Conservation (phyloP, 106 monocot genomes). For the Posidonia australis region DNA sequence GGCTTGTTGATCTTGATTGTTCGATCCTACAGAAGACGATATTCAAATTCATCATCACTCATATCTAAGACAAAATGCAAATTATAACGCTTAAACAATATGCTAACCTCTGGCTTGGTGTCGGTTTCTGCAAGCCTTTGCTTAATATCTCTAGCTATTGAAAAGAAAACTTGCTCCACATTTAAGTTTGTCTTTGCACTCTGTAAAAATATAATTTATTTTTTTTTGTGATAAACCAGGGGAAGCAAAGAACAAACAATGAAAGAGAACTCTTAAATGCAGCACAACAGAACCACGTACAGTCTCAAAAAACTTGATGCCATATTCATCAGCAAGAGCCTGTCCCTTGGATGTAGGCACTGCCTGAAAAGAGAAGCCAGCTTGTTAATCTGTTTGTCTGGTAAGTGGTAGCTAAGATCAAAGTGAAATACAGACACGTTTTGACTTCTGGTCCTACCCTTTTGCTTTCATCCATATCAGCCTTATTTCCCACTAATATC, state of each 20-base stretch:
- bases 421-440: neutral
- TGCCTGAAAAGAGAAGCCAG: conserved; percentile 33
- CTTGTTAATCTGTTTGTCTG: neutral
- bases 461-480: conserved; percentile 99
- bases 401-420: too few species aligned
- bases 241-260: neutral
- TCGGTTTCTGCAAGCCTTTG: conserved; percentile 82
- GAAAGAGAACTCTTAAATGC: neutral
- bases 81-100: neutral
- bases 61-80: neutral
- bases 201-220: conserved; percentile 22
- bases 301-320: conserved; percentile 91
- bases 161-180: conserved; percentile 94
- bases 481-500: conserved; percentile 92
- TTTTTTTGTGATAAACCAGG: neutral
- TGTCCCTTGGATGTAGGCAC: conserved; percentile 91
- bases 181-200: conserved; percentile 96
- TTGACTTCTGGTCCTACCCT: conserved; percentile 31
- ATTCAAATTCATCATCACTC: neutral
- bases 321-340: conserved; percentile 93
- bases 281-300: conserved; percentile 21
- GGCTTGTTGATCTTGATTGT: conserved; percentile 70
- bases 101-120: conserved; percentile 55
- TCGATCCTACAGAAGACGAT: conserved; percentile 32
- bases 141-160: conserved; percentile 90